Evolutionary conservation across 495 filamentous ascomycete genomes (phyloP).

Genomic region (Choiromyces venosus): DNA sequence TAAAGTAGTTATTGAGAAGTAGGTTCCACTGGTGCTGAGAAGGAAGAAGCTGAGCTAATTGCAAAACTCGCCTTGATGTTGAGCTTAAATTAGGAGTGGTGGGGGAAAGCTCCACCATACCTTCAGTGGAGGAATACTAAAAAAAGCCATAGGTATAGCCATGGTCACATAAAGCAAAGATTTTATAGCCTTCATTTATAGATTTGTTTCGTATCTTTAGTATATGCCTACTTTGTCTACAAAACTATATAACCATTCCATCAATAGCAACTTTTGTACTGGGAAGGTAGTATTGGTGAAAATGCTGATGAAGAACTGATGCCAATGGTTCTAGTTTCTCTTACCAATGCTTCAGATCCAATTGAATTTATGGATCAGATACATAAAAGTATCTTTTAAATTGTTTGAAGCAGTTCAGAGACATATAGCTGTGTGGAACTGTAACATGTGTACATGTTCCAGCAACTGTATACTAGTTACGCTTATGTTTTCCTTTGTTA

Average conservation of each 20-base stretch:
- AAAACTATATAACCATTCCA: conserved; percentile 16
- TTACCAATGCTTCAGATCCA: neutral
- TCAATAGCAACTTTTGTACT: conserved; percentile 11
- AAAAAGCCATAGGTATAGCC: neutral
- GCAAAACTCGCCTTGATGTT: neutral
- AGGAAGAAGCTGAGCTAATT: too few relatives aligned
- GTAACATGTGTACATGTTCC: too few relatives aligned
- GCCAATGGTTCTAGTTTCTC: conserved; percentile 7
- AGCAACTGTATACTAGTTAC: too few relatives aligned
- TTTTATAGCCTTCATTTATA: conserved; percentile 12
- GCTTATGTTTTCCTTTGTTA: too few relatives aligned
- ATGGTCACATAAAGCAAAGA: too few relatives aligned
- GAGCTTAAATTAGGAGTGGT: neutral
- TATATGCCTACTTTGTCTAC: conserved; percentile 4
- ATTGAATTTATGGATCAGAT: too few relatives aligned
- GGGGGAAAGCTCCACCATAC: neutral
- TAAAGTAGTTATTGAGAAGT: conserved; percentile 14
- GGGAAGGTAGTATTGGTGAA: conserved; percentile 7
- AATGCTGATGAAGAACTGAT: too few relatives aligned
- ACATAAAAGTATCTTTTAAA: too few relatives aligned
- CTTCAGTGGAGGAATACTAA: conserved; percentile 1
- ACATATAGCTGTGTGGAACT: conserved; percentile 2
- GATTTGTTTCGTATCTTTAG: conserved; percentile 17
- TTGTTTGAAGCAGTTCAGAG: conserved; percentile 3
- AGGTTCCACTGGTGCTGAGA: neutral